Evolutionary conservation across 441 rosid species (phyloP).

Genomic region (Dalechampia spathulata): DNA sequence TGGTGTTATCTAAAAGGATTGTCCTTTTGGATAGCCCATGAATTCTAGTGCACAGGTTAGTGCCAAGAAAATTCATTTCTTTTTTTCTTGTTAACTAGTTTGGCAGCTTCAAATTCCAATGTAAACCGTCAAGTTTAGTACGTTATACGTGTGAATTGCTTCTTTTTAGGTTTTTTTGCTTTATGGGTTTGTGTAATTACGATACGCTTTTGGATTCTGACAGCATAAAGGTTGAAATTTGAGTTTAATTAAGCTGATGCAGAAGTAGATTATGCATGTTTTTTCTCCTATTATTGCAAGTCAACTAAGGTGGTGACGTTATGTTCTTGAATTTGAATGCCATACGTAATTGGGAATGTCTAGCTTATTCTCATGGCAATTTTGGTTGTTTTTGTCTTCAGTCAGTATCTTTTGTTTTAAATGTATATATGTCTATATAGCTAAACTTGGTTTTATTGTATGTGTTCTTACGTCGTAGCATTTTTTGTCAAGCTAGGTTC

Average conservation of each 20-base stretch:
- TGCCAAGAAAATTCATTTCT: no score
- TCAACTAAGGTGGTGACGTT: neutral
- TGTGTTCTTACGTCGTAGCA: slow-evolving; percentile 9
- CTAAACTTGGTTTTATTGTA: neutral
- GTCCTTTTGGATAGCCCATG: no score
- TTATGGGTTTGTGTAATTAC: slow-evolving; percentile 6
- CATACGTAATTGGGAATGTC: neutral
- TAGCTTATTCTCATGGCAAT: no score
- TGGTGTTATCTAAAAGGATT: no score
- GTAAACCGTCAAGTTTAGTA: no score
- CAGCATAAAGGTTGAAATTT: neutral
- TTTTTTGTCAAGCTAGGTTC: slow-evolving; percentile 28
- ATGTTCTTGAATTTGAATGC: neutral
- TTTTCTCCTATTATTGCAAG: neutral
- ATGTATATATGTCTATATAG: no score
- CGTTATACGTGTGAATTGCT: neutral
- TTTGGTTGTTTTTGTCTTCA: no score
- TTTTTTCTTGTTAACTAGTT: no score
- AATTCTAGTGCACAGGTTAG: no score
- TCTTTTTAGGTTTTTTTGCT: slow-evolving; percentile 9
- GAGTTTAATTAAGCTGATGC: neutral
- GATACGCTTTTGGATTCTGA: slow-evolving; percentile 1
- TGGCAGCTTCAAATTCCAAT: no score
- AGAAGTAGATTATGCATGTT: neutral
- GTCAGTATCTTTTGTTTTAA: neutral